A percentile compares a stretch with the other conserved stretches of the same genome.
phyloP scores from a whole-genome alignment of 208 protist species.

The Crithidia sp. region DNA sequence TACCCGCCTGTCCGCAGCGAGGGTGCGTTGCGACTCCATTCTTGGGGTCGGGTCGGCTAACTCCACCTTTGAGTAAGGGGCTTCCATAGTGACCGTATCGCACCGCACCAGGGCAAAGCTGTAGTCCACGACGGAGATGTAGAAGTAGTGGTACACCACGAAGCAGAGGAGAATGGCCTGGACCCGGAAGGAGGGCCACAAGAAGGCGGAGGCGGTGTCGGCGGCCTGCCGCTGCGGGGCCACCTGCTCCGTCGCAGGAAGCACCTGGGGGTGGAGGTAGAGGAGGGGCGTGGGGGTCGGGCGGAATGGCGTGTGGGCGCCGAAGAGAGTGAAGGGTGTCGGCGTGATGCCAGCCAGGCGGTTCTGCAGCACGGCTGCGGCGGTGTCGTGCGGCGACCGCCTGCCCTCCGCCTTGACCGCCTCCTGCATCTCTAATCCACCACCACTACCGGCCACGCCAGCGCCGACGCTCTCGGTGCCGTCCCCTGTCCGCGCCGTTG shows the following conservation, averaged over 20 bases:
- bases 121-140: slow-evolving; percentile 26
- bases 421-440: too few species aligned
- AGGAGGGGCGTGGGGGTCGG: slow-evolving; percentile 23
- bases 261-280: slow-evolving; percentile 13
- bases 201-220: slow-evolving; percentile 4
- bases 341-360: slow-evolving; percentile 34
- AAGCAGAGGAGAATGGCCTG: slow-evolving; percentile 29
- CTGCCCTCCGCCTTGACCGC: too few species aligned
- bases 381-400: neutral
- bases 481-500: too few species aligned
- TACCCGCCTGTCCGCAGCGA: slow-evolving; percentile 28
- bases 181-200: slow-evolving; percentile 35
- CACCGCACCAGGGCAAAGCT: slow-evolving; percentile 44
- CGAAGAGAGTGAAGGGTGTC: slow-evolving; percentile 45
- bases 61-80: too few species aligned
- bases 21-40: slow-evolving; percentile 1
- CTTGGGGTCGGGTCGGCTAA: too few species aligned
- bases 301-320: slow-evolving; percentile 29
- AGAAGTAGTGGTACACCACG: slow-evolving; percentile 39
- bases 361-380: neutral
- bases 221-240: slow-evolving; percentile 13
- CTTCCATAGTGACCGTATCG: slow-evolving; percentile 14
- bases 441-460: too few species aligned
- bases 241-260: slow-evolving; percentile 13
- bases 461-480: too few species aligned